These are phyloP conservation scores for Rhododendron vialii DNA, from an alignment of 148 eudicot species.

Conservation along the genomic window DNA sequence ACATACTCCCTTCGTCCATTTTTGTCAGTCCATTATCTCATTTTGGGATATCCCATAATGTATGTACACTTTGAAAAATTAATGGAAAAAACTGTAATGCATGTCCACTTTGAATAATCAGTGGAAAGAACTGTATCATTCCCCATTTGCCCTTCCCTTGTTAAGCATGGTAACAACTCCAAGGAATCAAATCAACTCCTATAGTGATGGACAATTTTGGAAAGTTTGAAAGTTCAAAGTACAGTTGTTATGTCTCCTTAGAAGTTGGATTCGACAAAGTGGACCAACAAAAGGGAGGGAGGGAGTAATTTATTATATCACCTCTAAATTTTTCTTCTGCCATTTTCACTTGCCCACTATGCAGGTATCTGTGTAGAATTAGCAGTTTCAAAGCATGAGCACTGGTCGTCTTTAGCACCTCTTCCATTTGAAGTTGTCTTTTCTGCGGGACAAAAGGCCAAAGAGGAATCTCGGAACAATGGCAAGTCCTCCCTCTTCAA, in stretches of 20 bases:
- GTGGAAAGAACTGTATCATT: neutral
- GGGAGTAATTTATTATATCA: neutral
- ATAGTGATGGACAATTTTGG: neutral
- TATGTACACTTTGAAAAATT: neutral
- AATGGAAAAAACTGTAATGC: neutral
- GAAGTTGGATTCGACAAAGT: neutral
- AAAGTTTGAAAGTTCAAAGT: neutral
- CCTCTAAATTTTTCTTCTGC: constrained; percentile 6
- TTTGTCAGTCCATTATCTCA: neutral
- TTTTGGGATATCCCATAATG: neutral
- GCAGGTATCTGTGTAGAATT: constrained; percentile 90
- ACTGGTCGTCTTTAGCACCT: constrained; percentile 96
- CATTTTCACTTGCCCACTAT: constrained; percentile 3
- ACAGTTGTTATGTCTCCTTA: neutral
- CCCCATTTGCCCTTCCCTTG: neutral
- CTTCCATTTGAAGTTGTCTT: constrained; percentile 93
- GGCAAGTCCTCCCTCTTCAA: constrained; percentile 34
- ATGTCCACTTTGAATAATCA: too few relatives aligned
- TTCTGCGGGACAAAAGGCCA: constrained; percentile 98
- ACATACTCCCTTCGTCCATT: neutral
- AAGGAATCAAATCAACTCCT: neutral
- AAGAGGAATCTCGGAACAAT: constrained; percentile 66
- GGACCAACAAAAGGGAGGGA: neutral
- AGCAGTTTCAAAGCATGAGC: constrained; percentile 75
- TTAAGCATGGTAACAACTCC: neutral